Base-by-base conservation (phyloP, 345 rosid species). In the Brassica nigra region DNA sequence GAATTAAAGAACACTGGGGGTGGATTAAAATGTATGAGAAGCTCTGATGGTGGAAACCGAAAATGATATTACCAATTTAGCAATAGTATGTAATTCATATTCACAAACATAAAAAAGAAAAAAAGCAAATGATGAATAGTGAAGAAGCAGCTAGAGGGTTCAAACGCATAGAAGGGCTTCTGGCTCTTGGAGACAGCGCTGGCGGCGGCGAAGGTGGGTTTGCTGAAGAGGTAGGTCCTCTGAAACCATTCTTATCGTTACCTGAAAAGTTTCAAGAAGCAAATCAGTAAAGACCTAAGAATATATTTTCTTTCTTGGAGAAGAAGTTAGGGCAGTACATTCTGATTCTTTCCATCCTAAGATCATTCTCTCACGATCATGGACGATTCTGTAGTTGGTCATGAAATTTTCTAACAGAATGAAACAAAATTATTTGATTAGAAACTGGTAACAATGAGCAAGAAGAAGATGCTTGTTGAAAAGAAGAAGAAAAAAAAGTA, bases 321-420 rank as follows among this genome's bases (percentile, higher is more conserved):
- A 36, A 52, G 5, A 37, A 37, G 64, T 30, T 75, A 54, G 49
- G 54, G 28, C 97, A 82, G 57, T 86, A 92, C 97, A 92, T 65
- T 87, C 55, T 27, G 96, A 87, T 81, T 72, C 67, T 79, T 3
- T 89, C 95, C 96, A 90, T 58, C 92, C 90, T 63, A 92, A 83
- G 8, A 85, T 74, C 78, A 80, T 87, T 78, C 83, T 88, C 83
- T 92, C 92, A 0, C 90, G 90, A 80, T 92, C 84, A 37, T 90
- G 89, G 76, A 92, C 86, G 54, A 90, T 76, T 3, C 82, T 87
- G 59, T 92, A 85, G 75, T 89, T 90, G 0, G 86, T 89, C 97
- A 92, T 89, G 84, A 92, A 90, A 84, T 90, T 90, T 82, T 92
- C 97, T 93, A 8, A 69, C 54, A 37, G 37, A 47, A 5, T 37